phyloP scores from a whole-genome alignment of 441 rosid genomes.

The Gossypium gossypioides region DNA sequence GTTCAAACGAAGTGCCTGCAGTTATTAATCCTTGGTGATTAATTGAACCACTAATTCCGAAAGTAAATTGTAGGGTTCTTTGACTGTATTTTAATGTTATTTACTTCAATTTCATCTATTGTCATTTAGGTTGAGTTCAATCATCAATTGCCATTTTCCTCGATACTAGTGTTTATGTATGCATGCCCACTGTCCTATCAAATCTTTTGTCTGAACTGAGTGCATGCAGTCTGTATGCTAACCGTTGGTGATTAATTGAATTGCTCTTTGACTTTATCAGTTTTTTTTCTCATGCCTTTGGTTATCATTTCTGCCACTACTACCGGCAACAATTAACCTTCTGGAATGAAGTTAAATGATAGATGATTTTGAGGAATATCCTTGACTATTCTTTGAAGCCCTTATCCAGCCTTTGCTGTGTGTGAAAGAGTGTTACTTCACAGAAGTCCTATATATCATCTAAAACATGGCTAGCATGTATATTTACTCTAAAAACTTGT shows the following conservation, averaged over 20 bases:
- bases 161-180: background rate
- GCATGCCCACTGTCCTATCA: background rate
- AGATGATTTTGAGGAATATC: background rate
- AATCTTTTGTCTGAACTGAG: background rate
- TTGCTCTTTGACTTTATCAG: background rate
- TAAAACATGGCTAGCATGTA: background rate
- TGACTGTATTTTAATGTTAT: background rate
- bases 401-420: background rate
- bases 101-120: background rate
- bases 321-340: background rate
- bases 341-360: background rate
- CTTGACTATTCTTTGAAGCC: background rate
- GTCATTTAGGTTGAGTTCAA: background rate
- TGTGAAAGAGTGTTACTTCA: background rate
- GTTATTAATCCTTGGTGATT: background rate
- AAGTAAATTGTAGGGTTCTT: background rate
- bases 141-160: background rate
- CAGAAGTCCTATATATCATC: background rate
- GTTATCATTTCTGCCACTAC: background rate
- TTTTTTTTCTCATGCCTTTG: background rate
- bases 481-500: background rate
- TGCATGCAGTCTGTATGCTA: background rate
- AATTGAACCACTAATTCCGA: background rate
- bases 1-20: background rate
- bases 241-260: background rate